Evolutionary conservation across 2,329 filamentous ascomycete species (phyloP), one percentile per base, ranked within the genome.

Genomic region (Neonectria punicea): DNA sequence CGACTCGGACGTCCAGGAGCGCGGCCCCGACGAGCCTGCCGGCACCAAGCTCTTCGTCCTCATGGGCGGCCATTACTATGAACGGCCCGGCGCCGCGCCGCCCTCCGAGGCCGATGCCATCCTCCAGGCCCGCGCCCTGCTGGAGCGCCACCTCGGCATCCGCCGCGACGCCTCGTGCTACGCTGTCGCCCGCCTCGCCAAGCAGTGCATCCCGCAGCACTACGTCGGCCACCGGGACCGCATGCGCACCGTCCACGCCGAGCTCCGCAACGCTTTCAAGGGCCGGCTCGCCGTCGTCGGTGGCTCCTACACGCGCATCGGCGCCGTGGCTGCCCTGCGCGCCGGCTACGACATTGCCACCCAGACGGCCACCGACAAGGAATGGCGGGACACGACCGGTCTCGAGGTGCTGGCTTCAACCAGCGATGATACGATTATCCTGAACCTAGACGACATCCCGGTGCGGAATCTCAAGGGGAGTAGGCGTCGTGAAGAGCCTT

Each of bases 1-100:
- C 79, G 94, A 97, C 79, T 93, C 90, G 2, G 89, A 93, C 68
- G 86, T 81, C 32, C 67, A 75, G 59, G 68, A 72, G 47, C 73
- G 79, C 53, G 86, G 85, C 18, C 84, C 87, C 71, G 87, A 91
- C 75, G 78, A 80, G 66, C 78, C 79, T n/a, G 69, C 70, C 39
- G 93, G 93, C 25, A 97, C 93, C 14, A 97, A 97, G 78, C 80
- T 98, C 58, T 97, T 95, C 16, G 92, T 98, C 72, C 97, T 99
- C 89, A 83, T 99, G 61, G 96, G 96, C 64, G 96, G 96, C 1
- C 94, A 98, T 80, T 93, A 93, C 87, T 98, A 93, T 76, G 86
- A 83, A 63, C 89, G 86, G 82, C 74, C 69, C 50, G 73, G 72
- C 69, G 70, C 69, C 50, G 73, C 67, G 2, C 56, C 72, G 1